phyloP scores from a whole-genome alignment of 116 monocot species.

The Thalassia testudinum region DNA sequence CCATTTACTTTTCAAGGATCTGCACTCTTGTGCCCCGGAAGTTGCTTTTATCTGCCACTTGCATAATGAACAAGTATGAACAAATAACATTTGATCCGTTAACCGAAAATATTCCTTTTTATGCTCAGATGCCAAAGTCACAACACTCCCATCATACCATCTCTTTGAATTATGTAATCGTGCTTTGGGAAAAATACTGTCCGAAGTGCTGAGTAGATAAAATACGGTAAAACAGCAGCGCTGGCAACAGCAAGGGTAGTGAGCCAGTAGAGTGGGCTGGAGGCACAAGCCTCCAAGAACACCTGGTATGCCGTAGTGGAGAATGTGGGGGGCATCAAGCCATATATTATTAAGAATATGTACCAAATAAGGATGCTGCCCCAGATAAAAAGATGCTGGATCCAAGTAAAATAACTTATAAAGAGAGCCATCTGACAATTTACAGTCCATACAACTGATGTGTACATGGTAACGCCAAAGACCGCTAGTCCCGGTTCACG shows the following conservation, averaged over 20 bases:
- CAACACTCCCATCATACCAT: not conserved
- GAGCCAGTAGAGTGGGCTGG: constrained; percentile 44
- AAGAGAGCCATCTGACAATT: constrained; percentile 77
- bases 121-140: too few relatives aligned
- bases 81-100: too few relatives aligned
- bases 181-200: constrained; percentile 50
- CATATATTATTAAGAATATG: constrained; percentile 53
- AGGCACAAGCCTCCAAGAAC: constrained; percentile 34
- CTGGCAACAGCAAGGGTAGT: constrained; percentile 28
- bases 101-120: too few relatives aligned
- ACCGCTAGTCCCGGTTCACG: constrained; percentile 17
- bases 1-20: too few relatives aligned
- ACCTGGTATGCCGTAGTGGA: constrained; percentile 49
- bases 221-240: constrained; percentile 54
- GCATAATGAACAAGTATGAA: too few relatives aligned
- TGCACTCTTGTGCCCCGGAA: too few relatives aligned
- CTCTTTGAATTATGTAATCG: constrained; percentile 26
- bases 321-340: constrained; percentile 23
- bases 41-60: too few relatives aligned
- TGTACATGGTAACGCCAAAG: constrained; percentile 64
- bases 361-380: constrained; percentile 74
- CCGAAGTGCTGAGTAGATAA: constrained; percentile 26
- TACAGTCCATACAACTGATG: constrained; percentile 65
- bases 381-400: constrained; percentile 76
- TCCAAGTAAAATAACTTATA: constrained; percentile 62